Evolutionary conservation across 1,284 basidiomycete species (phyloP).

Genomic region (Crucibulum cyathiforme): DNA sequence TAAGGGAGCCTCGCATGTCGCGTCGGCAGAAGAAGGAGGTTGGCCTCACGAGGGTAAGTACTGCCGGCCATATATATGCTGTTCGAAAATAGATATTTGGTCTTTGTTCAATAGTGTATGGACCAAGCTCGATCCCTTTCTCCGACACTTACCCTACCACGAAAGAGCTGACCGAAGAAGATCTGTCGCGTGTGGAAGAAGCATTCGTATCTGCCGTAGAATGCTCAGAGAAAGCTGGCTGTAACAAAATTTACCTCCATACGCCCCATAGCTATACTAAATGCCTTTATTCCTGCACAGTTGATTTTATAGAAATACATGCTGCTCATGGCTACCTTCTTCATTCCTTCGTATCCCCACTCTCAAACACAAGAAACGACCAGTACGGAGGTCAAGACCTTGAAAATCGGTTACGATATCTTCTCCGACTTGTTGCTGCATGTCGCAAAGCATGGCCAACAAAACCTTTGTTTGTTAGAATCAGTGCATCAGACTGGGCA

Average conservation of each 20-base stretch:
- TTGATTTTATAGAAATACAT: conserved; percentile 86
- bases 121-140: conserved; percentile 52
- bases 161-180: conserved; percentile 54
- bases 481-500: conserved; percentile 83
- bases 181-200: conserved; percentile 67
- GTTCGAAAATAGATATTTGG: conserved; percentile 6
- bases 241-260: conserved; percentile 41
- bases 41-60: conserved; percentile 63
- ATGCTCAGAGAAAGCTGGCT: conserved; percentile 68
- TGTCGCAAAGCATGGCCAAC: conserved; percentile 64
- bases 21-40: conserved; percentile 54
- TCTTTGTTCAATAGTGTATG: conserved; percentile 36
- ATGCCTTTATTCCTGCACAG: conserved; percentile 31
- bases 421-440: conserved; percentile 61
- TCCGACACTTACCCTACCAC: conserved; percentile 56
- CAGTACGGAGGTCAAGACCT: conserved; percentile 73
- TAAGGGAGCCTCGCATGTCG: conserved; percentile 31
- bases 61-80: conserved; percentile 6
- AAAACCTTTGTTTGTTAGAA: conserved; percentile 77
- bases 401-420: conserved; percentile 75
- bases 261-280: neutral
- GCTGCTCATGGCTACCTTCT: conserved; percentile 72
- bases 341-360: conserved; percentile 70
- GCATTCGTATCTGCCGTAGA: conserved; percentile 71
- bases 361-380: conserved; percentile 76